phyloP scores from a whole-genome alignment of 139 green algal genomes.

The Coelastrella sp. region DNA sequence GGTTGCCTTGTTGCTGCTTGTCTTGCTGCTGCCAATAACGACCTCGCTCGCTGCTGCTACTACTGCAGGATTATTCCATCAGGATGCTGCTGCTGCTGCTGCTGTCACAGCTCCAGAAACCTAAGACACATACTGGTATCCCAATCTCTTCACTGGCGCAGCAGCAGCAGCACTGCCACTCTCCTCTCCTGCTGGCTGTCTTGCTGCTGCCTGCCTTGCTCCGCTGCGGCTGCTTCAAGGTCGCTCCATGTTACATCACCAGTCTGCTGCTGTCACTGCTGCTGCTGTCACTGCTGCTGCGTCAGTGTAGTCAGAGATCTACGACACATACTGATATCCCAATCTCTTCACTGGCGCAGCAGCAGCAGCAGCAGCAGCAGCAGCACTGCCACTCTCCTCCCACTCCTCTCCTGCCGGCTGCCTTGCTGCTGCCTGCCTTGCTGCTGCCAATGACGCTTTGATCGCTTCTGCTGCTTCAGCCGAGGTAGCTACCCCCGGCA shows the following conservation, averaged over 20 bases:
- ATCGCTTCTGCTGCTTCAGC: too few relatives aligned
- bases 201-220: too few relatives aligned
- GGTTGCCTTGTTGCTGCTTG: too few relatives aligned
- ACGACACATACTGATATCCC: not conserved
- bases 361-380: not conserved
- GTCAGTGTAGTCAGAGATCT: not conserved
- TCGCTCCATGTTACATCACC: not conserved
- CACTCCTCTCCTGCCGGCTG: not conserved
- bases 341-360: not conserved
- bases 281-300: not conserved
- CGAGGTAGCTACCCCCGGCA: too few relatives aligned
- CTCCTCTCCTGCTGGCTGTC: not conserved
- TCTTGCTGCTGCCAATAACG: too few relatives aligned
- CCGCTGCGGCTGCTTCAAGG: not conserved
- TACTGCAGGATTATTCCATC: not conserved
- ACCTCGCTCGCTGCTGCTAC: too few relatives aligned
- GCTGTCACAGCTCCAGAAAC: not conserved
- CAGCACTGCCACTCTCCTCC: not conserved
- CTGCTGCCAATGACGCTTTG: not conserved
- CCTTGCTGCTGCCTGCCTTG: not conserved
- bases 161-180: too few relatives aligned
- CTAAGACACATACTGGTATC: not conserved
- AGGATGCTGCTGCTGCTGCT: not conserved
- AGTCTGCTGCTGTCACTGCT: not conserved
- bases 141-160: too few relatives aligned